phyloP scores from a whole-genome alignment of 805 yeast genomes.

The Debaryomyces prosopidis region DNA sequence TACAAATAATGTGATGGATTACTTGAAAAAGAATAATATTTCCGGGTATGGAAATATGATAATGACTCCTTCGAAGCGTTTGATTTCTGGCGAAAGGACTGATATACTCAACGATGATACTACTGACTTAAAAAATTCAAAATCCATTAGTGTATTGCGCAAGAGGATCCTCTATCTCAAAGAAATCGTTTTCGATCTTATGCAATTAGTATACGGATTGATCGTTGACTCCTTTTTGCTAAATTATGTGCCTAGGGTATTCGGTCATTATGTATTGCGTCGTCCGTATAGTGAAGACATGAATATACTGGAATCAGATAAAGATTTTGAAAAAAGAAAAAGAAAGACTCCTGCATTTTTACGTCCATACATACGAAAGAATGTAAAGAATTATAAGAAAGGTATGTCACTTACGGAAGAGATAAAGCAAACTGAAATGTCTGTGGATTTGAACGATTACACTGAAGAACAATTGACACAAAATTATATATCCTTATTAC shows the following conservation, averaged over 20 bases:
- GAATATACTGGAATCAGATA: slow-evolving; percentile 12
- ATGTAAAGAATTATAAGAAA: slow-evolving; percentile 10
- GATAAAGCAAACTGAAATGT: neutral
- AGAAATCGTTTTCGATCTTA: slow-evolving; percentile 18
- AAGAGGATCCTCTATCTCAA: slow-evolving; percentile 19
- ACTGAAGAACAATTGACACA: slow-evolving; percentile 18
- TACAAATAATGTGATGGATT: neutral
- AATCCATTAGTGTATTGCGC: slow-evolving; percentile 16
- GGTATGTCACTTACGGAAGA: slow-evolving; percentile 10
- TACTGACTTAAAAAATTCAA: slow-evolving; percentile 1
- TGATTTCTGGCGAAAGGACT: slow-evolving; percentile 17
- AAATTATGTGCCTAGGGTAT: slow-evolving; percentile 3
- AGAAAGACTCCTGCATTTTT: slow-evolving; percentile 28
- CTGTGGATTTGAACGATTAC: slow-evolving; percentile 14
- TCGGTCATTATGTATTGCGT: slow-evolving; percentile 3
- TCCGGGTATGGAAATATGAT: slow-evolving; percentile 25
- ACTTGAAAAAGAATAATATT: slow-evolving; percentile 9
- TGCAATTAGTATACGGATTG: slow-evolving; percentile 22
- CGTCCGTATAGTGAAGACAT: neutral
- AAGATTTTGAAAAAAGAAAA: slow-evolving; percentile 17
- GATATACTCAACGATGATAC: slow-evolving; percentile 2
- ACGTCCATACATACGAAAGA: slow-evolving; percentile 24
- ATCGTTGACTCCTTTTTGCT: slow-evolving; percentile 12
- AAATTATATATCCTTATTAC: slow-evolving; percentile 25
- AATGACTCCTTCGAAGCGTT: slow-evolving; percentile 22